Evolutionary conservation across 345 rosid species (phyloP).

Genomic region (Dovyalis caffra): DNA sequence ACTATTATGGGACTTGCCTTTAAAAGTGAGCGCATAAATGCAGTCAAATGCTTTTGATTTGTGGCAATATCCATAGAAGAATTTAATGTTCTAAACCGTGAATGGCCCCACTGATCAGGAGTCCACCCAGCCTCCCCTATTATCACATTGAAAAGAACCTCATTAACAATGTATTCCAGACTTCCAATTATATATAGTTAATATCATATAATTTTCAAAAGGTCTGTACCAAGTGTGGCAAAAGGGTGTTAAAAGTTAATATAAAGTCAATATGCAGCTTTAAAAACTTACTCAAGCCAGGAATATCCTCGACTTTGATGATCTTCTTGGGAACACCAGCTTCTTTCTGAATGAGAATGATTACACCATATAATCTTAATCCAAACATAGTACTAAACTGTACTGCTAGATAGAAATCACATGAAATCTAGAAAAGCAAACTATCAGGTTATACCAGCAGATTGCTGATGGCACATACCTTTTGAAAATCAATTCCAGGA

Average conservation of each 20-base stretch:
- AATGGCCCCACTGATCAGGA: conserved; percentile 92
- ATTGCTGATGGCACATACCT: conserved; percentile 44
- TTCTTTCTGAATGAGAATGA: conserved; percentile 65
- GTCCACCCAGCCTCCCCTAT: conserved; percentile 98
- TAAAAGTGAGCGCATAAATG: conserved; percentile 84
- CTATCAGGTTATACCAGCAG: neutral
- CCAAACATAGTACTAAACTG: neutral
- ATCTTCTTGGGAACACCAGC: conserved; percentile 72
- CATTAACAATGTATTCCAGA: conserved; percentile 9
- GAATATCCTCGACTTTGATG: conserved; percentile 82
- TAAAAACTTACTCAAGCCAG: conserved; percentile 82
- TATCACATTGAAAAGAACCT: conserved; percentile 19
- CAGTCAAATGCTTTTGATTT: conserved; percentile 72
- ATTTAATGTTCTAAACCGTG: conserved; percentile 66
- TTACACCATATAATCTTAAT: neutral
- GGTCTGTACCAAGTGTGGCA: neutral
- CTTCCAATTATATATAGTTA: conserved; percentile 1
- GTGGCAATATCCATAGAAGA: conserved; percentile 50
- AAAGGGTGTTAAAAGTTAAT: neutral
- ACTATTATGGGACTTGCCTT: conserved; percentile 50
- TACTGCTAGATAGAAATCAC: neutral
- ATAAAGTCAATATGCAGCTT: neutral
- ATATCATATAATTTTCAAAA: neutral
- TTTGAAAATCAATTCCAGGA: conserved; percentile 67
- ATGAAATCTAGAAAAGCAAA: neutral